These are phyloP conservation scores for Mucor saturninus DNA, from an alignment of 371 early-diverging fungal species.

Conservation along the genomic window DNA sequence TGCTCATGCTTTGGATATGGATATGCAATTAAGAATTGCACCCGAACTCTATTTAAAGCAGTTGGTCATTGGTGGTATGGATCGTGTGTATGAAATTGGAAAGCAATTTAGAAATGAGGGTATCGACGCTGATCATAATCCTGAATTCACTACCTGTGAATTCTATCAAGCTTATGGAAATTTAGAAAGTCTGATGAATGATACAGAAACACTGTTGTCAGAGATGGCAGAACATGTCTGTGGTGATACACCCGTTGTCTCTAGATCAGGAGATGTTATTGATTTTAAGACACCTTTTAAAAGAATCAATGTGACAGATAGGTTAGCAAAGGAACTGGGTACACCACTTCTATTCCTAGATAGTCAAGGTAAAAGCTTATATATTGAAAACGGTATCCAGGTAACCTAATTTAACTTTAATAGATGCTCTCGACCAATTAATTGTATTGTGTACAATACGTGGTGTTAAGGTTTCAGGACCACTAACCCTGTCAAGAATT, in stretches of 20 bases:
- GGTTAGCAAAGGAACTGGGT: slow-evolving; percentile 62
- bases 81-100: slow-evolving; percentile 96
- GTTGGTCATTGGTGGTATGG: slow-evolving; percentile 94
- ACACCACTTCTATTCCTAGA: slow-evolving; percentile 60
- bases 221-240: slow-evolving; percentile 86
- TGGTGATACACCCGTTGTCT: slow-evolving; percentile 75
- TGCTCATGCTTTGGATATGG: slow-evolving; percentile 80
- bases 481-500: slow-evolving; percentile 82
- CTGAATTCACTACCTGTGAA: slow-evolving; percentile 98
- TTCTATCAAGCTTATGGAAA: slow-evolving; percentile 96
- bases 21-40: slow-evolving; percentile 90
- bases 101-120: slow-evolving; percentile 98
- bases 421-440: slow-evolving; percentile 49
- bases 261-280: slow-evolving; percentile 56
- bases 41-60: slow-evolving; percentile 97
- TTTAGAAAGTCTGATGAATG: slow-evolving; percentile 77
- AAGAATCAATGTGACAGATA: slow-evolving; percentile 79
- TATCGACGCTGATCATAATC: slow-evolving; percentile 97
- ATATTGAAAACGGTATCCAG: no score
- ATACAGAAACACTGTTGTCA: slow-evolving; percentile 86
- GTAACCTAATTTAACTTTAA: background rate
- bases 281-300: slow-evolving; percentile 82
- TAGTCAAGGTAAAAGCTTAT: slow-evolving; percentile 25
- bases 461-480: slow-evolving; percentile 61
- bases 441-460: slow-evolving; percentile 57